A percentile compares a stretch with the other conserved stretches of the same genome.
phyloP scores from a whole-genome alignment of 2,329 filamentous ascomycete species.

The Chrysosporium queenslandicum region DNA sequence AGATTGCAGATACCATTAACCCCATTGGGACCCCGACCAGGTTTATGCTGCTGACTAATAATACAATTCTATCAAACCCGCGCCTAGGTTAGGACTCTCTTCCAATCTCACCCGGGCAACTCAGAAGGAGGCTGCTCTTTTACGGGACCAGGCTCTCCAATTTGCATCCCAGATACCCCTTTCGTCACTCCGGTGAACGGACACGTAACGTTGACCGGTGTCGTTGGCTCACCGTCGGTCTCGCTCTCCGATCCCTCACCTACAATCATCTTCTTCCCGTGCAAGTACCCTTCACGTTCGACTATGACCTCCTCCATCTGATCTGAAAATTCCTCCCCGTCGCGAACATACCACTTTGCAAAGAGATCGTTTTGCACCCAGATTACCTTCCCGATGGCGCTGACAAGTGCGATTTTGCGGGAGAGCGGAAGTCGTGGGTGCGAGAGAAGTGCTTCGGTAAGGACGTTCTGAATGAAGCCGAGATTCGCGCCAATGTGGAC shows the following conservation, averaged over 20 bases:
- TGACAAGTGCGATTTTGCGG: conserved; percentile 62
- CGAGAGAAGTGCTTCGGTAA: conserved; percentile 65
- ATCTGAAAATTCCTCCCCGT: conserved; percentile 52
- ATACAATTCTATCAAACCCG: neutral
- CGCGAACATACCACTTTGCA: conserved; percentile 67
- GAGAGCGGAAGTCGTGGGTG: conserved; percentile 56
- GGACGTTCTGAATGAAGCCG: conserved; percentile 65
- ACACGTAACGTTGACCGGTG: conserved; percentile 1
- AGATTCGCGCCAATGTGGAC: conserved; percentile 64
- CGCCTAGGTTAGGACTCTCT: no score
- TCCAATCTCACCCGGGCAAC: conserved; percentile 2
- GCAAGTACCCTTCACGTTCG: conserved; percentile 55
- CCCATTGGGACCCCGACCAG: neutral
- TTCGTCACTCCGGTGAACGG: conserved; percentile 11
- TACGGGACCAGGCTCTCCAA: neutral
- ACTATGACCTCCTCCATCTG: conserved; percentile 39
- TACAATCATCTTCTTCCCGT: conserved; percentile 48
- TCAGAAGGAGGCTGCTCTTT: conserved; percentile 1
- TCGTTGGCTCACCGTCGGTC: neutral
- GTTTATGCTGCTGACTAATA: conserved; percentile 5
- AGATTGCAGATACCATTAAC: neutral
- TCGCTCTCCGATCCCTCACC: conserved; percentile 20
- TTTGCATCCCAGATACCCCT: neutral
- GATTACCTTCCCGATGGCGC: conserved; percentile 68
- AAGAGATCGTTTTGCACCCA: conserved; percentile 85